Evolutionary conservation across 202 grass and related monocot genomes (phyloP), one percentile per base, ranked within the genome.

Genomic region (Dendrocalamus latiflorus): DNA sequence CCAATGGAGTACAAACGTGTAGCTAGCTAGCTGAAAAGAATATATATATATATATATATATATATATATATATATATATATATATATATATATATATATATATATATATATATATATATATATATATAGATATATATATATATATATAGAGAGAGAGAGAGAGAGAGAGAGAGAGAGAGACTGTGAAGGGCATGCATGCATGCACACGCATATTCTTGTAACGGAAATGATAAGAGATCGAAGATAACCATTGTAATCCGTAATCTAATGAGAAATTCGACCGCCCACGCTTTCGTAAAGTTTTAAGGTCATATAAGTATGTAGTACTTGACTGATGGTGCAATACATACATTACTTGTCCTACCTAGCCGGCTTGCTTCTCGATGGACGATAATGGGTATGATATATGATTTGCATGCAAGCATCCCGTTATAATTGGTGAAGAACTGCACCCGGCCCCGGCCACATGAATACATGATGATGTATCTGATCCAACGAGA

Each of bases 401-500:
- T 5, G 47, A 72, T 63, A 8, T 2, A 58, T 81, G 65, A 60
- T 78, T 26, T 82, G 24, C 51, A 38, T 73, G 62, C 78, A 68
- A 74, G 41, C 15, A 72, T 30, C 30, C 30, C 30, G 30, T 30
- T 30, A 30, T 30, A 3, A 3, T 30, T 30, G 2, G 30, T 3
- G 30, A 30, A 30, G 30, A 30, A 30, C 30, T 30, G 30, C 30
- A 30, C 30, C 30, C 30, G 30, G 30, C 30, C 30, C 30, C 30
- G 30, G 3, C 2, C 30, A 30, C 30, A 30, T 30, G 30, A 30
- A 30, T 30, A 30, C 30, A 30, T 30, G 30, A 74, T 34, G 53
- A 82, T 47, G 53, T 48, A 74, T 88, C 49, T 67, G 78, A 68
- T 86, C 72, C 72, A 57, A 66, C 67, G 83, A 66, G 83, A 66